Base-by-base conservation (phyloP, 495 filamentous ascomycete species). In the Hypoxylon crocopeplum region DNA sequence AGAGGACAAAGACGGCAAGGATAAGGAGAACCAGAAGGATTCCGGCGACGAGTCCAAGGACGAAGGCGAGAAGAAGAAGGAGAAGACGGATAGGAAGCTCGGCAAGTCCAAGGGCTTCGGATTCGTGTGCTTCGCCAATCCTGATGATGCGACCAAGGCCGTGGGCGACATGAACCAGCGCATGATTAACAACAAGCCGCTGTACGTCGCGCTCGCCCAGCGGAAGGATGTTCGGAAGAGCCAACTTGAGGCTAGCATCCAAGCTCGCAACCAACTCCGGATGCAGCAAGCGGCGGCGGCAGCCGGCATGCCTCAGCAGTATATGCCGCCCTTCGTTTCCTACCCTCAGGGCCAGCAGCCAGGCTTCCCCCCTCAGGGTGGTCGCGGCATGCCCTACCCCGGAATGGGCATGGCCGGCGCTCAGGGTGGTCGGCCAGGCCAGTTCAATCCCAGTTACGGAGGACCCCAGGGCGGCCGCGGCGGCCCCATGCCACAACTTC, bases 31-130 rank as follows among this genome's bases (percentile, higher is more conserved):
- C 46, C 71, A 75, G 49, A 77, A 80, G 61, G 76, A 75, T 10
- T 73, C 75, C 22, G 70, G 70, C 25, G 79, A 85, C 59, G 78
- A 84, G 65, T 76, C 78, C 54, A 79, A 79, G 55, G 79, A 79
- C 29, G 81, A 84, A 50, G 77, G 79, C 50, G 76, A 81, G 54
- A 77, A 75, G 49, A 84, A 86, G 71, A 73, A 79, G 48, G 88
- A 89, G 80, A 69, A 79, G 67, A 78, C 84, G 48, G 92, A 93
- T 77, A 90, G 87, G 77, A 77, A 82, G 49, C 80, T 96, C 22
- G 94, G 94, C 62, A 98, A 98, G 89, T 96, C 91, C 86, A 98
- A 97, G 81, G 94, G 94, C 67, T 99, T 99, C 70, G 95, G 94
- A 65, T 99, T 99, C 75, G 95, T 99, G 66, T 99, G 94, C 89